Conservation (phyloP, 495 filamentous ascomycete genomes). For the Penicillium canariense region DNA sequence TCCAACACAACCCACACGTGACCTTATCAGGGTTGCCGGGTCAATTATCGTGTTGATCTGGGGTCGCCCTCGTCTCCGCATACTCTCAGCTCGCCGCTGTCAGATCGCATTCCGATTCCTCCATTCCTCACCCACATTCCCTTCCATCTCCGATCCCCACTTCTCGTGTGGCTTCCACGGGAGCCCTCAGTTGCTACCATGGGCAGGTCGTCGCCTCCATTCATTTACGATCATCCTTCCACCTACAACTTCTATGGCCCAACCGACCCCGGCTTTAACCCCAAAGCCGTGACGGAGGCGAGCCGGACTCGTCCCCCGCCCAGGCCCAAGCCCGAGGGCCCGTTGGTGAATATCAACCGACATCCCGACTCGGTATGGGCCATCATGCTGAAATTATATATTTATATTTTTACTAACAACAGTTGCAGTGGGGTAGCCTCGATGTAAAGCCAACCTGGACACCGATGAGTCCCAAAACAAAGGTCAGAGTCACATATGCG, state of each 20-base stretch:
- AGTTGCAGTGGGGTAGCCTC: conserved; percentile 35
- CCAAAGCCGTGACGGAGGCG: conserved; percentile 74
- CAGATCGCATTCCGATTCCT: conserved; percentile 32
- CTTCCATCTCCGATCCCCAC: not conserved
- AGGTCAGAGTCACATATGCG: conserved; percentile 62
- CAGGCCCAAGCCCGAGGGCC: conserved; percentile 66
- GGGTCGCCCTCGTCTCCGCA: conserved; percentile 11
- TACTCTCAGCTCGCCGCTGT: conserved; percentile 12
- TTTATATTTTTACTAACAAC: conserved; percentile 11
- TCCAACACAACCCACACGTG: conserved; percentile 32
- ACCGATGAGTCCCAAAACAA: conserved; percentile 69
- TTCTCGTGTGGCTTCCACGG: conserved; percentile 37
- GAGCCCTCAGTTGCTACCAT: conserved; percentile 43
- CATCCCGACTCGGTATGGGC: conserved; percentile 73
- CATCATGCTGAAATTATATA: not conserved
- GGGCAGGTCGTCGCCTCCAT: conserved; percentile 65
- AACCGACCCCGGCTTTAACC: conserved; percentile 66
- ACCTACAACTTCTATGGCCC: conserved; percentile 49
- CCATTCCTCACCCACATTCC: conserved; percentile 31
- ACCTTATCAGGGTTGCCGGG: conserved; percentile 34
- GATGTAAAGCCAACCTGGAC: conserved; percentile 53
- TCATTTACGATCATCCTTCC: conserved; percentile 65
- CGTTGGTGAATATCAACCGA: conserved; percentile 71
- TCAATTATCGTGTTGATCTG: conserved; percentile 36
- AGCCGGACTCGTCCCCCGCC: conserved; percentile 57